phyloP scores from a whole-genome alignment of 2,329 filamentous ascomycete genomes.

The Stagonosporopsis rhizophila region DNA sequence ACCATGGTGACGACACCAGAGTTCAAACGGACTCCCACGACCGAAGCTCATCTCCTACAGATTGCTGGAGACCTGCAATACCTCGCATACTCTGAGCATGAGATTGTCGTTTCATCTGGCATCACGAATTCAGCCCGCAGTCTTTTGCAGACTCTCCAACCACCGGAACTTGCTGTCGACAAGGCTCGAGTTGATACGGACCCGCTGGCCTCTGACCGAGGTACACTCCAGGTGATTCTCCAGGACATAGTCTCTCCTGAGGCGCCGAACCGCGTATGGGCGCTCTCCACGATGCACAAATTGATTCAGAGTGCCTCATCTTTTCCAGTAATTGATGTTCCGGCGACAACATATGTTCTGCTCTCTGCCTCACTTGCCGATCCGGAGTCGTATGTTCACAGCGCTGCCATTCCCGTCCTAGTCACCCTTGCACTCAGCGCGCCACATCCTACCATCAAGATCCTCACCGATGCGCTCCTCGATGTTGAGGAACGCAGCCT shows the following conservation, averaged over 20 bases:
- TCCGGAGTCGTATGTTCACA: constrained; percentile 74
- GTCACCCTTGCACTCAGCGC: constrained; percentile 67
- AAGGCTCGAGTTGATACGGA: constrained; percentile 13
- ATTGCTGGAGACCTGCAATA: constrained; percentile 32
- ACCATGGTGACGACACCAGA: constrained; percentile 45
- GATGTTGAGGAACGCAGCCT: constrained; percentile 62
- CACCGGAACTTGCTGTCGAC: constrained; percentile 56
- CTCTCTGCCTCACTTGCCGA: constrained; percentile 70
- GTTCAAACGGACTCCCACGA: constrained; percentile 41
- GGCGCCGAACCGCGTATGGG: constrained; percentile 49
- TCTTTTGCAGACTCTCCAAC: constrained; percentile 61
- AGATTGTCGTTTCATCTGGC: constrained; percentile 22
- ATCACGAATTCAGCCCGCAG: constrained; percentile 36
- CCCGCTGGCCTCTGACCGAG: constrained; percentile 59
- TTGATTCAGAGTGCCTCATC: constrained; percentile 63
- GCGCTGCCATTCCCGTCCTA: constrained; percentile 71
- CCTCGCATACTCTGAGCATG: constrained; percentile 23
- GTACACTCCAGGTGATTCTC: constrained; percentile 30
- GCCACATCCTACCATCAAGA: constrained; percentile 66
- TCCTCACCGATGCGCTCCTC: constrained; percentile 72
- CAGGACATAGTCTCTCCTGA: constrained; percentile 42
- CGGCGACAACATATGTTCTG: constrained; percentile 68
- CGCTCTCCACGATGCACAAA: constrained; percentile 39
- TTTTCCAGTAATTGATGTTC: constrained; percentile 68
- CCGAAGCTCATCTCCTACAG: constrained; percentile 21